These are phyloP conservation scores for Lentinula sp. DNA, from an alignment of 768 basidiomycete genomes.

Conservation along the genomic window DNA sequence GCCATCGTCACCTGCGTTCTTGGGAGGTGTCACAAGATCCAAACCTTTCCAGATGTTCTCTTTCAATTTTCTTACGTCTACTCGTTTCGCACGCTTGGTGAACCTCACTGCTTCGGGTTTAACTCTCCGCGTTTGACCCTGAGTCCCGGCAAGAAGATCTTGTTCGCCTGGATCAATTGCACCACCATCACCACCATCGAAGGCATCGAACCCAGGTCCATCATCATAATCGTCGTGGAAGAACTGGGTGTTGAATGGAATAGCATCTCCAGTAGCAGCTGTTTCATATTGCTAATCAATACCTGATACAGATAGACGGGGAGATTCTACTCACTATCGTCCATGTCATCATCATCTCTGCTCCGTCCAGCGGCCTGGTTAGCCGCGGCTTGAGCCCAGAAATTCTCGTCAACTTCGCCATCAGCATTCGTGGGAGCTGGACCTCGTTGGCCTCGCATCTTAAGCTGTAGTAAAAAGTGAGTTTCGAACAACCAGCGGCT, in stretches of 20 bases:
- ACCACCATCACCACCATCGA: constrained; percentile 40
- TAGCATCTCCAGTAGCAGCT: constrained; percentile 44
- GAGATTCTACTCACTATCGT: constrained; percentile 48
- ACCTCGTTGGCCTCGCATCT: constrained; percentile 76
- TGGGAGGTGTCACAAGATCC: constrained; percentile 58
- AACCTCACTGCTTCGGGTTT: constrained; percentile 89
- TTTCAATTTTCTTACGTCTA: constrained; percentile 94
- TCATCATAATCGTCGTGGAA: constrained; percentile 84
- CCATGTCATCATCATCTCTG: constrained; percentile 46
- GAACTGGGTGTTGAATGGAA: constrained; percentile 94
- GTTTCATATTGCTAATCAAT: background rate
- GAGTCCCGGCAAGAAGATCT: constrained; percentile 81
- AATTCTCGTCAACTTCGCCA: constrained; percentile 91
- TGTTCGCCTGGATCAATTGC: constrained; percentile 66
- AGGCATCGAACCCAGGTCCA: constrained; percentile 25
- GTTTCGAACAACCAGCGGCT: too few species aligned
- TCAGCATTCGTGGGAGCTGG: constrained; percentile 56
- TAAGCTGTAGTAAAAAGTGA: constrained; percentile 47
- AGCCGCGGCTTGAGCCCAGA: constrained; percentile 95
- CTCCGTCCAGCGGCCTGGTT: constrained; percentile 61
- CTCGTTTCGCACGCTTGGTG: constrained; percentile 91
- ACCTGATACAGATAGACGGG: background rate
- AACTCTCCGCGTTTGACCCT: constrained; percentile 69
- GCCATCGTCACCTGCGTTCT: constrained; percentile 34
- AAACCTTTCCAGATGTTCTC: constrained; percentile 97